A percentile compares a stretch with the other conserved stretches of the same genome.
Conservation (phyloP, 2,329 filamentous ascomycete genomes). For the Aureobasidium sp. region DNA sequence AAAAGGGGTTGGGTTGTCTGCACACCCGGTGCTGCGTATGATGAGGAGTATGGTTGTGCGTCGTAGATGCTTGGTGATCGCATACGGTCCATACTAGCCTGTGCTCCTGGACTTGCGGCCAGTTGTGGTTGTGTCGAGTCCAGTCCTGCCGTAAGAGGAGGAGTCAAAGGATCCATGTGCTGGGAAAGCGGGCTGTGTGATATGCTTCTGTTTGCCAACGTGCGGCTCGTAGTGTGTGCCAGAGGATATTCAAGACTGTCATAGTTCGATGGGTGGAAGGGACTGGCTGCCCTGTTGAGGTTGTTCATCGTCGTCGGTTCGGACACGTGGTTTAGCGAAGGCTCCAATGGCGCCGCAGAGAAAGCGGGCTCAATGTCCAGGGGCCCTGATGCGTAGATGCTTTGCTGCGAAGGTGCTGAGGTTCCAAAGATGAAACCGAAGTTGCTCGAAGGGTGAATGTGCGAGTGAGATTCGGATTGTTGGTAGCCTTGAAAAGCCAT, state of each 20-base stretch:
- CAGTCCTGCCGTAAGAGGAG: constrained; percentile 10
- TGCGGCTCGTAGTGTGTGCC: constrained; percentile 16
- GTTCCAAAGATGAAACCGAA: constrained; percentile 2
- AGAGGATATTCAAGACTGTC: constrained; percentile 20
- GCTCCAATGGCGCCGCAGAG: neutral
- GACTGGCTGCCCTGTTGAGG: constrained; percentile 7
- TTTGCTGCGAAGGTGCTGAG: constrained; percentile 3
- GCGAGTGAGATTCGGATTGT: neutral
- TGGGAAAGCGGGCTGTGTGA: constrained; percentile 25
- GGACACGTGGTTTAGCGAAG: neutral
- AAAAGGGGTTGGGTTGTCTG: constrained; percentile 2
- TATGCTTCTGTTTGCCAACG: constrained; percentile 26
- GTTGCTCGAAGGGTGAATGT: neutral
- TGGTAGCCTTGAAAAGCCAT: neutral
- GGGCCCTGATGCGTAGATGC: constrained; percentile 6
- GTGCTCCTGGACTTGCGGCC: neutral
- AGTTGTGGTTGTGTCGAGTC: neutral
- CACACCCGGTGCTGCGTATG: neutral
- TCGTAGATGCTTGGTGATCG: constrained; percentile 12
- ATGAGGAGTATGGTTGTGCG: neutral
- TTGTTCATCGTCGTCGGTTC: constrained; percentile 2
- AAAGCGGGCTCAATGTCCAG: constrained; percentile 1
- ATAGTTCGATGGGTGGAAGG: constrained; percentile 7
- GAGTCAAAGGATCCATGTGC: constrained; percentile 16
- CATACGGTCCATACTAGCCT: constrained; percentile 4